Evolutionary conservation across 2,329 filamentous ascomycete genomes (phyloP), one percentile per base, ranked within the genome.

Genomic region (Curvularia spicifera): DNA sequence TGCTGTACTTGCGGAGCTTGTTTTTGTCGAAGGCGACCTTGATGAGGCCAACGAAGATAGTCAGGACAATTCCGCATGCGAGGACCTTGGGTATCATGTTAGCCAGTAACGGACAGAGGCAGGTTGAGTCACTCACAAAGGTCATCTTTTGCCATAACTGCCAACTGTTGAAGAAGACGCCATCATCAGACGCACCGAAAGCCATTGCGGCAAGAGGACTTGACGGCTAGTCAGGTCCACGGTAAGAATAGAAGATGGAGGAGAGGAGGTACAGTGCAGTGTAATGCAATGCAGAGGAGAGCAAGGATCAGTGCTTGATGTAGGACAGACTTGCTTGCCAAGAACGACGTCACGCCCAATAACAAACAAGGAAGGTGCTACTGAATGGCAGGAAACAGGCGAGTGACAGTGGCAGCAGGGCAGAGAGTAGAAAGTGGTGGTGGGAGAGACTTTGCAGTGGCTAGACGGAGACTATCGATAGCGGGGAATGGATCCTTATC

Each of bases 121-220:
- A 18, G 40, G 24, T 49, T 26, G 50, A 13, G 24, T 46, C 20
- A 83, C 90, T 82, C 81, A 96, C 93, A 80, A 96, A 91, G 52
- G 88, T 91, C 87, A 97, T 88, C 80, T 96, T 88, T 82, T 95
- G 87, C 93, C 93, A 97, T 69, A 95, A 80, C 67, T 85, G 81
- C 93, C 92, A 96, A 49, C 64, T 74, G 20, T 59, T 70, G 66
- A 82, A 83, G 73, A 83, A 82, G 37, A 59, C 60, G 22, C 73
- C 71, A 60, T 66, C 68, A 59, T 73, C 73, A 48, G 61, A 68
- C 15, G 65, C 40, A 53, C 64, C 65, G 46, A 68, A 69, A 48
- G 15, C 60, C 67, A 70, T 70, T 40, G 29, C 10, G 10, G 29
- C 29, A 7, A 28, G 26, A 28, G 6, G 26, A 28, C 26, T 28